Evolutionary conservation across 176 grass and related monocot genomes (phyloP).

Genomic region (Ensete glaucum): DNA sequence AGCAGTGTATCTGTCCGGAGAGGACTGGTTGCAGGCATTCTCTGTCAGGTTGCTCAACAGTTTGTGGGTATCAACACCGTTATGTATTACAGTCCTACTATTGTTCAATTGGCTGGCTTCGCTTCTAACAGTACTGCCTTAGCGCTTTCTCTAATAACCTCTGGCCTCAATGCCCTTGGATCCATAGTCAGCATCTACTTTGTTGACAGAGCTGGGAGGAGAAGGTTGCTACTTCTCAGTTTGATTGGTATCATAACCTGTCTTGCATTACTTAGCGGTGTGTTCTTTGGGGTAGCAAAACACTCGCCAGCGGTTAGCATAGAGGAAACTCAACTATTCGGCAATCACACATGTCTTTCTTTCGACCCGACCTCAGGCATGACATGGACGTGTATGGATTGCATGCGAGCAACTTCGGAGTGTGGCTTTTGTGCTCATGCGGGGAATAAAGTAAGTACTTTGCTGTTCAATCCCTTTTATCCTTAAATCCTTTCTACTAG

Average conservation of each 20-base stretch:
- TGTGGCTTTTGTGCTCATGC: slow-evolving; percentile 75
- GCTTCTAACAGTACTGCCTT: slow-evolving; percentile 80
- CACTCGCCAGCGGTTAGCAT: slow-evolving; percentile 49
- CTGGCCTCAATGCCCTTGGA: slow-evolving; percentile 72
- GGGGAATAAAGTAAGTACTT: slow-evolving; percentile 48
- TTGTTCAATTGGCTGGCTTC: slow-evolving; percentile 79
- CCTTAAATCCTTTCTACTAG: not conserved
- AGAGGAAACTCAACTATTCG: slow-evolving; percentile 30
- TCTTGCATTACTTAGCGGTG: slow-evolving; percentile 50
- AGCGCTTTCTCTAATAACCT: slow-evolving; percentile 75
- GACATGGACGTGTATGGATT: slow-evolving; percentile 62
- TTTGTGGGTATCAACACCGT: slow-evolving; percentile 96
- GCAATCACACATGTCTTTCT: slow-evolving; percentile 56
- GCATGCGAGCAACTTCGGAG: slow-evolving; percentile 52
- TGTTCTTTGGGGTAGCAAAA: slow-evolving; percentile 47
- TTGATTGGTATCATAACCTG: slow-evolving; percentile 59
- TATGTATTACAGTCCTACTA: slow-evolving; percentile 99
- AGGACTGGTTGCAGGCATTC: slow-evolving; percentile 63
- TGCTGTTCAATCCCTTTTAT: not conserved
- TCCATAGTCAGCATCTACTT: slow-evolving; percentile 93
- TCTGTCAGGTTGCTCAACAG: slow-evolving; percentile 81
- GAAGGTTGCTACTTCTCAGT: slow-evolving; percentile 72
- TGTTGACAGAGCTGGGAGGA: slow-evolving; percentile 63
- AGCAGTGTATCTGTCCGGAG: slow-evolving; percentile 57
- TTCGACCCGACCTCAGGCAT: slow-evolving; percentile 22